Evolutionary conservation across 1,284 basidiomycete species (phyloP), one percentile per base, ranked within the genome.

Genomic region (Trichosporon ovoides): DNA sequence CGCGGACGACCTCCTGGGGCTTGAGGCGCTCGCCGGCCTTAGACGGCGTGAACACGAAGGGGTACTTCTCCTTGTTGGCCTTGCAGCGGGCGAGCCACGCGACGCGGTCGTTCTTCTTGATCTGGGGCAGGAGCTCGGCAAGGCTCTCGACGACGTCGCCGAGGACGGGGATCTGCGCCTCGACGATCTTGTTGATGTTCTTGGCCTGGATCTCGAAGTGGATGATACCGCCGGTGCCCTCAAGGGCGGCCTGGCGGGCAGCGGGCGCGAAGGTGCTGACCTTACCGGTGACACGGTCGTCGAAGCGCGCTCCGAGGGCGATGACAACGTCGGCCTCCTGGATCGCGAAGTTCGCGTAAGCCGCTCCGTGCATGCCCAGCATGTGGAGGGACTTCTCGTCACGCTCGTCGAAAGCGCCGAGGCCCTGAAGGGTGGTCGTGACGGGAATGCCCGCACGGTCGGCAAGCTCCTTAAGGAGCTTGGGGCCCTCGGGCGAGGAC

Each of bases 181-280:
- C 87, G 55, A 98, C 86, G 62, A 98, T 93, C 80, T 98, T 98
- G 85, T 98, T 98, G 80, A 98, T 85, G 81, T 98, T 98, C 83
- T 98, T 98, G 52, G 95, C 91, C 81, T 88, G 87, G 68, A 98
- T 93, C 81, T 98, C 96, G 73, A 98, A 98, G 80, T 98, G 95
- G 71, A 98, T 94, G 80, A 98, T 97, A 56, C 95, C 96, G 28
- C 96, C 95, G 2, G 85, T 84, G 53, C 92, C 91, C 71, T 88
- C 83, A 2, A 83, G 80, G 4, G 95, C 93, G 13, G 95, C 95
- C 16, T 88, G 88, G 54, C 84, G 82, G 1, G 95, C 95, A 20
- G 87, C 89, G 28, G 95, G 95, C 0, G 92, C 95, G 69, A 98
- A 98, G 1, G 84, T 82, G 73, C 88, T 86, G 62, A 98, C 79